Evolutionary conservation across 2,329 filamentous ascomycete genomes (phyloP), one percentile per base, ranked within the genome.

Genomic region (Ophiocordyceps sinensis): DNA sequence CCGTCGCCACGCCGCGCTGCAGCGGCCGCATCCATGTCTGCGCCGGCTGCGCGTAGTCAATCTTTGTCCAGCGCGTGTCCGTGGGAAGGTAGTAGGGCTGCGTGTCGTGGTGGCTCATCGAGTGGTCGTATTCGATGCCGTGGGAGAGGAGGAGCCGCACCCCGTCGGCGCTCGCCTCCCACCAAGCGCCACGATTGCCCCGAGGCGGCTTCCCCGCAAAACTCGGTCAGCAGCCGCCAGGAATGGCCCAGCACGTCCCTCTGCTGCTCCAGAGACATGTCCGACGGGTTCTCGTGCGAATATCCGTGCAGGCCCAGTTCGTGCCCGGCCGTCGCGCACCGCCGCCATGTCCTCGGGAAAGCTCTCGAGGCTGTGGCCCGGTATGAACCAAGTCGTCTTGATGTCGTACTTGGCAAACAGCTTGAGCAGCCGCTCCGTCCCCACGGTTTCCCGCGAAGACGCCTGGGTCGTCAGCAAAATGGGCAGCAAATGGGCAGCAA

Each of bases 201-300:
- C 79, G 65, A 0, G 83, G 83, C 1, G 77, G 78, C 59, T 84
- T 85, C 6, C 82, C 78, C 34, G 51, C 53, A 32, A 32, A 88
- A 82, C 0, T 80, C 75, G 0, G 76, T 84, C 29, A 86, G 68
- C 58, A 86, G 68, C 19, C 71, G 70, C 54, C 79, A 85, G 15
- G 80, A 85, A 59, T 84, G 84, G 51, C 82, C 77, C 6, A 89
- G 68, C 14, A 88, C 78, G 43, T 83, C 80, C 13, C 71, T 71
- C 56, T 88, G 82, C 60, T 88, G 83, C 53, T 86, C 81, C 2
- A 82, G 55, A 0, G 70, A 81, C 80, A 86, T 84, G 43, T 78
- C 73, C 0, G 66, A 67, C 0, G 82, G 80, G 50, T 86, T 85
- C 54, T 86, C 82, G 51, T 86, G 81, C 0, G 71, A 77, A 59